These are phyloP conservation scores for Fraxinus greggii DNA, from an alignment of 305 asterid genomes.

Conservation along the genomic window DNA sequence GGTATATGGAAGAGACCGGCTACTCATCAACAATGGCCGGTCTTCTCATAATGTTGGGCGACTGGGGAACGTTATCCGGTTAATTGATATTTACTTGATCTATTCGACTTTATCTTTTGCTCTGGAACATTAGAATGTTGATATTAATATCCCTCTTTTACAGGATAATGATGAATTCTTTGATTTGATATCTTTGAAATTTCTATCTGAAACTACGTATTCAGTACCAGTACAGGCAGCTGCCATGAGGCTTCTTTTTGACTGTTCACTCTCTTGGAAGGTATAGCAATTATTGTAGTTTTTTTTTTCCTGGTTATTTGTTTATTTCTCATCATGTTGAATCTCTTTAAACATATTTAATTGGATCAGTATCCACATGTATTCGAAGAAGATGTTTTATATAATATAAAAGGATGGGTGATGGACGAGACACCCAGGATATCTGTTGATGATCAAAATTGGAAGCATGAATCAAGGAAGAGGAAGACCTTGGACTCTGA, in stretches of 20 bases:
- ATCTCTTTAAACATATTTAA: constrained; percentile 25
- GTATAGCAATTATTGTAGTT: constrained; percentile 33
- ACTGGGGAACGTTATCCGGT: neutral
- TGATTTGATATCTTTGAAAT: constrained; percentile 73
- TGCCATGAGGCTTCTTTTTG: constrained; percentile 78
- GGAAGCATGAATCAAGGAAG: constrained; percentile 67
- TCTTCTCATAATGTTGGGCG: neutral
- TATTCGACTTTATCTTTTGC: neutral
- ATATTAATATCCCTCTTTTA: constrained; percentile 29
- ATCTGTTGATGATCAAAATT: constrained; percentile 55
- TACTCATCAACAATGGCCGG: neutral
- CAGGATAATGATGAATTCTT: constrained; percentile 98
- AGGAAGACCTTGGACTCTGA: constrained; percentile 67
- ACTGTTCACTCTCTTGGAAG: constrained; percentile 90
- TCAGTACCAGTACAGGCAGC: constrained; percentile 78
- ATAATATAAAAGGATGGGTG: constrained; percentile 81
- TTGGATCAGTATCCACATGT: constrained; percentile 84
- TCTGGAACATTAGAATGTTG: constrained; percentile 3
- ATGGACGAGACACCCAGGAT: constrained; percentile 64
- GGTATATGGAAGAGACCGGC: neutral
- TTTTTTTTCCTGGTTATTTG: neutral
- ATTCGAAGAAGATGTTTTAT: constrained; percentile 85
- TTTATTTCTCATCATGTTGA: constrained; percentile 9
- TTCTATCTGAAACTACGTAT: constrained; percentile 67
- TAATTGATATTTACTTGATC: neutral